Evolutionary conservation across 1,284 basidiomycete genomes (phyloP).

Genomic region (Microbotryomycetes sp.): DNA sequence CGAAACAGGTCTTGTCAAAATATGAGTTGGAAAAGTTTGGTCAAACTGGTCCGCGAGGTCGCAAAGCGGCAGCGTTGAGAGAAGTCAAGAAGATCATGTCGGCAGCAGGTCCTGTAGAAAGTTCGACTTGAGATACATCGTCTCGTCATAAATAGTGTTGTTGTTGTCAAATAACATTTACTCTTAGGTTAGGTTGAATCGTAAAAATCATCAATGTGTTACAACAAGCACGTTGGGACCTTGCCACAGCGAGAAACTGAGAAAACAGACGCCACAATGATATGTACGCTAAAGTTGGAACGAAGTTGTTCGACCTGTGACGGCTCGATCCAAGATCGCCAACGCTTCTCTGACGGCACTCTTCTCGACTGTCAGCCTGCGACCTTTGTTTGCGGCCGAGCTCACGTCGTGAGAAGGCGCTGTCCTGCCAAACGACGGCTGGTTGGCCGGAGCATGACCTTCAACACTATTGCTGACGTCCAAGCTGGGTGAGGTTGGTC

Average conservation of each 20-base stretch:
- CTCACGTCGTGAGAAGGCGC: too few species aligned
- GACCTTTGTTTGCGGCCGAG: constrained; percentile 4
- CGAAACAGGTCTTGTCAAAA: not conserved
- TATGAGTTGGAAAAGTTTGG: not conserved
- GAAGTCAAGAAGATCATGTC: not conserved
- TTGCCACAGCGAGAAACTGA: too few species aligned
- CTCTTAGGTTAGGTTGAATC: too few species aligned
- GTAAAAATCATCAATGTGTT: too few species aligned
- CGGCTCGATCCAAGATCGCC: constrained; percentile 25
- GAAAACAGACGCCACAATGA: not conserved
- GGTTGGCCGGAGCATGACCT: not conserved
- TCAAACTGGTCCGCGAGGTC: not conserved
- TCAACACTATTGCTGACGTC: not conserved
- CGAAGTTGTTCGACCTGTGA: not conserved
- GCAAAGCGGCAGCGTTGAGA: not conserved
- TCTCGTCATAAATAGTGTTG: too few species aligned
- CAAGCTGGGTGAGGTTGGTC: constrained; percentile 10
- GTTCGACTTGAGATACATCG: too few species aligned
- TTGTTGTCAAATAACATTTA: too few species aligned
- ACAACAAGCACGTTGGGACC: not conserved
- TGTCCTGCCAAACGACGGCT: not conserved
- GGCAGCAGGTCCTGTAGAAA: too few species aligned
- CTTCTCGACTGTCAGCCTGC: constrained; percentile 31
- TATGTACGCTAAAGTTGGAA: not conserved
- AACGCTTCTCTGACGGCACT: constrained; percentile 36